These are phyloP conservation scores for Podospora pseudocomata DNA, from an alignment of 495 filamentous ascomycete species.

Conservation along the genomic window DNA sequence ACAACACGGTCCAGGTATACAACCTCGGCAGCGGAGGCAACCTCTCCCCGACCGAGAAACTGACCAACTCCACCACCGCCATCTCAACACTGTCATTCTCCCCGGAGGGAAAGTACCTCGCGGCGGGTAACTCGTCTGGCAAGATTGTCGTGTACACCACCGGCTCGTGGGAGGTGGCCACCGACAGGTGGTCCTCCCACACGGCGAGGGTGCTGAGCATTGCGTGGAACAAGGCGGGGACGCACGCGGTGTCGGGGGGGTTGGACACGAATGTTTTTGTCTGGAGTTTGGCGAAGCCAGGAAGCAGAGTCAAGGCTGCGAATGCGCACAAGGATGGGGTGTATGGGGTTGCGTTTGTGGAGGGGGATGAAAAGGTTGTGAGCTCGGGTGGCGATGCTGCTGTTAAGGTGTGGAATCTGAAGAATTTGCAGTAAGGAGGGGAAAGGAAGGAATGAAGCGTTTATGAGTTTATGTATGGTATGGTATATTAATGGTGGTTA, in stretches of 20 bases:
- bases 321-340: conserved; percentile 97
- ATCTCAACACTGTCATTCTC: conserved; percentile 78
- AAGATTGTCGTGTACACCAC: conserved; percentile 74
- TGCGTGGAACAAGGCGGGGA: conserved; percentile 72
- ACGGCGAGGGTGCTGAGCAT: conserved; percentile 81
- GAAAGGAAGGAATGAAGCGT: neutral
- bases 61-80: conserved; percentile 51
- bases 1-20: conserved; percentile 69
- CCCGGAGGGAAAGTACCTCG: conserved; percentile 64
- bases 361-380: conserved; percentile 62
- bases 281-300: conserved; percentile 84
- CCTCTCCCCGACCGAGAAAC: conserved; percentile 39
- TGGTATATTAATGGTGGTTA: no score
- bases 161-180: conserved; percentile 55
- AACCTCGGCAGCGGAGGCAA: conserved; percentile 49
- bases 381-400: conserved; percentile 83
- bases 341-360: conserved; percentile 80
- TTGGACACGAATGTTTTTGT: conserved; percentile 88
- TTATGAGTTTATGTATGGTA: no score
- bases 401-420: conserved; percentile 83
- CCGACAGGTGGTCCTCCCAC: conserved; percentile 86
- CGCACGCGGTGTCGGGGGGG: conserved; percentile 75
- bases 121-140: conserved; percentile 77
- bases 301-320: conserved; percentile 68
- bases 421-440: conserved; percentile 50